Evolutionary conservation across 768 basidiomycete species (phyloP).

Genomic region (Cyathus striatus): DNA sequence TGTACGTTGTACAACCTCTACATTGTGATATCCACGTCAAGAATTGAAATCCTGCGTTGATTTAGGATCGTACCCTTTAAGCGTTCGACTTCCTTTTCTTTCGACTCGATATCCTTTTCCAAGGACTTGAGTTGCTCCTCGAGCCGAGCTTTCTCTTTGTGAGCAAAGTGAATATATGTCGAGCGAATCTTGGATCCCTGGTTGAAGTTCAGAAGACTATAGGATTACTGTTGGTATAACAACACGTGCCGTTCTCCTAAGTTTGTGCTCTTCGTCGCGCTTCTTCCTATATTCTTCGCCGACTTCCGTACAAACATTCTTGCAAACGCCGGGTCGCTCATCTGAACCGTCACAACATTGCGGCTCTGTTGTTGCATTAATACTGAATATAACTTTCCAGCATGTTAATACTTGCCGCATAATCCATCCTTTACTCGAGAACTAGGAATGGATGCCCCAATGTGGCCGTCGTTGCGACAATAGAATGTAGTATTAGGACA

Average conservation of each 20-base stretch:
- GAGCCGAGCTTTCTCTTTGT: slow-evolving; percentile 84
- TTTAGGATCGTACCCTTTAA: slow-evolving; percentile 70
- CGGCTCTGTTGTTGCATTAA: slow-evolving; percentile 48
- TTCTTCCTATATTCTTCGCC: slow-evolving; percentile 67
- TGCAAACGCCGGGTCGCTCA: slow-evolving; percentile 77
- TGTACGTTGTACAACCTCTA: slow-evolving; percentile 74
- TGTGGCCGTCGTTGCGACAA: slow-evolving; percentile 85
- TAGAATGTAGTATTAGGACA: slow-evolving; percentile 75
- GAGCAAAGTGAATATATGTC: slow-evolving; percentile 81
- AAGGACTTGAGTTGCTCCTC: slow-evolving; percentile 56
- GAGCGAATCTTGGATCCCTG: slow-evolving; percentile 91
- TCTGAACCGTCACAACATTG: slow-evolving; percentile 97
- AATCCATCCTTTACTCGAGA: slow-evolving; percentile 89
- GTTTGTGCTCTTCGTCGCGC: slow-evolving; percentile 68
- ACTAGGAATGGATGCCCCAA: slow-evolving; percentile 72
- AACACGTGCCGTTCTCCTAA: slow-evolving; percentile 71
- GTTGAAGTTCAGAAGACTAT: slow-evolving; percentile 1
- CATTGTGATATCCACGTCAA: too few relatives aligned
- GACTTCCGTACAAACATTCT: slow-evolving; percentile 69
- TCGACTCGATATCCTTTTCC: slow-evolving; percentile 51
- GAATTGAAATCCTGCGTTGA: too few relatives aligned
- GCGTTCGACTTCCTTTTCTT: slow-evolving; percentile 68
- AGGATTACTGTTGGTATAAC: not conserved
- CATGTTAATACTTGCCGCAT: slow-evolving; percentile 61
- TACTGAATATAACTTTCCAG: not conserved